phyloP scores from a whole-genome alignment of 2,329 filamentous ascomycete genomes.

The Colletotrichum paranaense region DNA sequence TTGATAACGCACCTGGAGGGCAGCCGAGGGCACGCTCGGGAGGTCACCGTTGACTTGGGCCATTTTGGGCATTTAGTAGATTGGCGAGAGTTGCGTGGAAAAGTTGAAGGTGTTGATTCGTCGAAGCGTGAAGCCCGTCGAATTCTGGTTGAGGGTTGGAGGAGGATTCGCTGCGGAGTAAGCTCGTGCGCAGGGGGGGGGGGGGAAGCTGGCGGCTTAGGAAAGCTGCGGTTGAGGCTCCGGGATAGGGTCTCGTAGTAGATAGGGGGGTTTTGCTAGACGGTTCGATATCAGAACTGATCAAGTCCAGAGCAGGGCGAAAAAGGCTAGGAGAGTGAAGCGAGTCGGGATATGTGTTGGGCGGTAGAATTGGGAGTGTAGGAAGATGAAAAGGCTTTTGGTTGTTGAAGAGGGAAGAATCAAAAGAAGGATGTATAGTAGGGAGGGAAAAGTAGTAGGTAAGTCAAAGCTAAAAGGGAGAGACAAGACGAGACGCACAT shows the following conservation, averaged over 20 bases:
- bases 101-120: not conserved
- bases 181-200: not conserved
- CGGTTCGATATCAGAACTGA: not conserved
- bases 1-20: slow-evolving; percentile 56
- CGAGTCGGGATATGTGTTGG: not conserved
- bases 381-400: slow-evolving; percentile 2
- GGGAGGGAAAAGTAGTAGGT: slow-evolving; percentile 15
- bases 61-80: slow-evolving; percentile 44
- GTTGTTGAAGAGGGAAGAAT: slow-evolving; percentile 6
- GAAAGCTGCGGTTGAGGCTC: not conserved
- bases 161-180: not conserved
- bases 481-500: not conserved
- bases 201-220: not conserved
- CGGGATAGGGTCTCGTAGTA: not conserved
- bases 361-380: slow-evolving; percentile 9
- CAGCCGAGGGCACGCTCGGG: slow-evolving; percentile 58
- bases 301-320: not conserved
- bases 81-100: not conserved
- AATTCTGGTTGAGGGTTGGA: not conserved
- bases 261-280: not conserved
- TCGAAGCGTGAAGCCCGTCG: not conserved
- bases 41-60: slow-evolving; percentile 64
- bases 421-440: not conserved
- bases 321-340: not conserved
- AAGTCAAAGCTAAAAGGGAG: slow-evolving; percentile 27